phyloP scores from a whole-genome alignment of 345 rosid genomes.

The Eutrema japonicum region DNA sequence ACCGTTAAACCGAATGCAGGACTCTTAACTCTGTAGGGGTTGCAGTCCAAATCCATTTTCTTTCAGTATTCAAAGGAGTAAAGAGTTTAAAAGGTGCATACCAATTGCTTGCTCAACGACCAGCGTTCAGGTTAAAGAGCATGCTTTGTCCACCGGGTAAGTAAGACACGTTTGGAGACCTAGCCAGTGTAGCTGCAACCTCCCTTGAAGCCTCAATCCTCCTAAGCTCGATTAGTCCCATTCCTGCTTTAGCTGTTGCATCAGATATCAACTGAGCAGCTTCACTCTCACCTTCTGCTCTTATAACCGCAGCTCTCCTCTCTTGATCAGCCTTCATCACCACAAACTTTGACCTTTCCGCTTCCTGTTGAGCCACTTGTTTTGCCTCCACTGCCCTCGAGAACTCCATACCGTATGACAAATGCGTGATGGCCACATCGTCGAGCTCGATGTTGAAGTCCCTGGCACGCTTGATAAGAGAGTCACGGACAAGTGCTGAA shows the following conservation, averaged over 20 bases:
- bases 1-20: not conserved
- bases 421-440: conserved; percentile 93
- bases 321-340: conserved; percentile 99
- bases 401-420: conserved; percentile 91
- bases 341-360: conserved; percentile 90
- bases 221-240: conserved; percentile 93
- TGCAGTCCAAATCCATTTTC: not conserved
- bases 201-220: conserved; percentile 97
- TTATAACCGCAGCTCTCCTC: conserved; percentile 91
- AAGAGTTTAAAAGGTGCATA: conserved; percentile 24
- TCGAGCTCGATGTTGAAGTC: conserved; percentile 90
- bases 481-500: conserved; percentile 81
- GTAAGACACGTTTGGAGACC: conserved; percentile 85
- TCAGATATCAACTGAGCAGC: conserved; percentile 89
- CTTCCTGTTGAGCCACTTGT: conserved; percentile 99
- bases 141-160: conserved; percentile 89
- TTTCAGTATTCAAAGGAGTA: conserved; percentile 1
- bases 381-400: conserved; percentile 96
- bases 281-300: conserved; percentile 99
- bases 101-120: conserved; percentile 33
- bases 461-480: conserved; percentile 73
- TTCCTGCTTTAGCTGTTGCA: conserved; percentile 80
- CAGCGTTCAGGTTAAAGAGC: conserved; percentile 72
- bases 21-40: not conserved
- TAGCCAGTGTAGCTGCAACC: conserved; percentile 83